These are phyloP conservation scores for Saccharomyces jurei DNA, from an alignment of 805 yeast genomes.

Conservation along the genomic window DNA sequence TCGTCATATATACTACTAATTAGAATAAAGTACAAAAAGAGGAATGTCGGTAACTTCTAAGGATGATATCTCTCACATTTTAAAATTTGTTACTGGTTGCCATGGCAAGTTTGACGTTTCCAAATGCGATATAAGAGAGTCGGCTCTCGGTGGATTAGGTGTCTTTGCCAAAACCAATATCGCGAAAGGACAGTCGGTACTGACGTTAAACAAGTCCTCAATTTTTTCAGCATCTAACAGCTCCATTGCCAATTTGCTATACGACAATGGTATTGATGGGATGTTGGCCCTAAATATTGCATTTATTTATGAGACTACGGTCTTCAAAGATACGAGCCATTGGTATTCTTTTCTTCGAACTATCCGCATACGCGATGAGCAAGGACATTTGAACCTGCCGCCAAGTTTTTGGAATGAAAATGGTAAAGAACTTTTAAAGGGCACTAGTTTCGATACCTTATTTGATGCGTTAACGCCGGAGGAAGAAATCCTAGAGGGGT, in stretches of 20 bases:
- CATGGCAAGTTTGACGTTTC: conserved; percentile 49
- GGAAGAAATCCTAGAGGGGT: conserved; percentile 34
- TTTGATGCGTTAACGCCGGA: conserved; percentile 33
- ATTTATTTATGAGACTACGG: conserved; percentile 57
- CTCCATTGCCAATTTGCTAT: conserved; percentile 55
- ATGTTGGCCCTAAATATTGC: conserved; percentile 60
- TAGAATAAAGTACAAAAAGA: background rate
- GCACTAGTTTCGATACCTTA: conserved; percentile 55
- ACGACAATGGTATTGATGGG: conserved; percentile 54
- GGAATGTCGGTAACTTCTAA: conserved; percentile 29
- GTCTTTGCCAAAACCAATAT: conserved; percentile 50
- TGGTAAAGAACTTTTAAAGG: conserved; percentile 41
- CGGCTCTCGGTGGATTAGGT: conserved; percentile 60
- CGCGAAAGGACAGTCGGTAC: conserved; percentile 33
- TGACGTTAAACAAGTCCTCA: conserved; percentile 55
- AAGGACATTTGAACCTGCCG: conserved; percentile 38
- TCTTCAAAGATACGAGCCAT: conserved; percentile 57
- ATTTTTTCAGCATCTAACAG: conserved; percentile 54
- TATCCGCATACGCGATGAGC: conserved; percentile 33
- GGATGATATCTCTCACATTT: conserved; percentile 25
- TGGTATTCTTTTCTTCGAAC: conserved; percentile 64
- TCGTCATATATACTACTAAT: background rate
- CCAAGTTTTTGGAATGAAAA: conserved; percentile 57
- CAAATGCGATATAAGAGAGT: conserved; percentile 36
- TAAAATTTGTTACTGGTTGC: conserved; percentile 47